A percentile compares a stretch with the other conserved stretches of the same genome.
These are phyloP conservation scores for Danielozyma ontarioensis DNA, from an alignment of 805 yeast genomes.

Conservation along the genomic window DNA sequence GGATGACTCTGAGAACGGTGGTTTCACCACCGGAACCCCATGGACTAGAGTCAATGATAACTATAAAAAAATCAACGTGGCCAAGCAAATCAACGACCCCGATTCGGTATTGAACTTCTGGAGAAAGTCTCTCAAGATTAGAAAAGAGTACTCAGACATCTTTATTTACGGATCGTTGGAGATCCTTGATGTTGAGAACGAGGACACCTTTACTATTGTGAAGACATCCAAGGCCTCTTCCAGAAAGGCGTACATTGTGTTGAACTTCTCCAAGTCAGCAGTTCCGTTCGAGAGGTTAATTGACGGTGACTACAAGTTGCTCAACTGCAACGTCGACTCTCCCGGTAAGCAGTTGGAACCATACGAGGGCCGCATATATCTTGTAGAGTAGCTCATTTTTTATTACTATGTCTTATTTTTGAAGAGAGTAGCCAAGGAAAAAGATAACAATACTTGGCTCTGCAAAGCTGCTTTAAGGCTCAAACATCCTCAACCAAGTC, in stretches of 20 bases:
- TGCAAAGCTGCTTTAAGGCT: too few species aligned
- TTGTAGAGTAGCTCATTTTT: slow-evolving; percentile 13
- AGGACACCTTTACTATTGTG: slow-evolving; percentile 35
- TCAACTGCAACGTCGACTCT: slow-evolving; percentile 26
- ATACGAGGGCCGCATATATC: slow-evolving; percentile 43
- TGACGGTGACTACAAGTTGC: slow-evolving; percentile 22
- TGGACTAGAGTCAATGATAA: slow-evolving; percentile 52
- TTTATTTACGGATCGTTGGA: slow-evolving; percentile 44
- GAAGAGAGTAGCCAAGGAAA: too few species aligned
- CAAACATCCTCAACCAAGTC: too few species aligned
- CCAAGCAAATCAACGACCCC: slow-evolving; percentile 41
- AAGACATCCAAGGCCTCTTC: slow-evolving; percentile 23
- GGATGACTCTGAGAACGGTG: slow-evolving; percentile 40
- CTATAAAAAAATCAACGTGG: slow-evolving; percentile 45
- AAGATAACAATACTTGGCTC: too few species aligned
- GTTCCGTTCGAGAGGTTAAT: slow-evolving; percentile 24
- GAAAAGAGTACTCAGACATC: slow-evolving; percentile 41
- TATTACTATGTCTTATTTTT: too few species aligned
- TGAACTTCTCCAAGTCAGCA: slow-evolving; percentile 37
- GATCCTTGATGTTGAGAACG: slow-evolving; percentile 39
- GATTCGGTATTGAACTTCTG: slow-evolving; percentile 43
- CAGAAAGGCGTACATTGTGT: slow-evolving; percentile 27
- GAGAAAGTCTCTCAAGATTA: slow-evolving; percentile 35
- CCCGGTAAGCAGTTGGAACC: slow-evolving; percentile 27
- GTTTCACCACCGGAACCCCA: slow-evolving; percentile 46